phyloP scores from a whole-genome alignment of 305 asterid species.

The Fraxinus dipetala region DNA sequence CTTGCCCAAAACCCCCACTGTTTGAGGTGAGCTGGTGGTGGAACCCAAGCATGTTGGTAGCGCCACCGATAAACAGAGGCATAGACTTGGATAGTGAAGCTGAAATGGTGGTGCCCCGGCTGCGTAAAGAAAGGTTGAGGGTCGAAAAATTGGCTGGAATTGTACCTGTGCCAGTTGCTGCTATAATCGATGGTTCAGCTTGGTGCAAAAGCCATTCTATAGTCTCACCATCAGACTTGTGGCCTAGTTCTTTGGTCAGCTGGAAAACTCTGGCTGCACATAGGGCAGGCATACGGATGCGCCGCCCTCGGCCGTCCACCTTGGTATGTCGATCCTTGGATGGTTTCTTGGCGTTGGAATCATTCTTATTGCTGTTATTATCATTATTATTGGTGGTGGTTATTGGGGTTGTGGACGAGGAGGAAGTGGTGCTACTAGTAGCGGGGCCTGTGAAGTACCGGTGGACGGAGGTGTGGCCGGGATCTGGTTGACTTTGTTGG shows the following conservation, averaged over 20 bases:
- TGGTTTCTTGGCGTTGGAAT: constrained; percentile 46
- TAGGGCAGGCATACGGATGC: constrained; percentile 90
- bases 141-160: constrained; percentile 89
- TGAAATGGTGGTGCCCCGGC: constrained; percentile 80
- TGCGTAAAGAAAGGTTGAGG: constrained; percentile 71
- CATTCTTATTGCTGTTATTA: background rate
- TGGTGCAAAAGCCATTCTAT: constrained; percentile 93
- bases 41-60: constrained; percentile 64
- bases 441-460: background rate
- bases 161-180: constrained; percentile 92
- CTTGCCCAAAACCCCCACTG: constrained; percentile 40
- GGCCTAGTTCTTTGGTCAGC: constrained; percentile 76
- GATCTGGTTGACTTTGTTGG: constrained; percentile 40
- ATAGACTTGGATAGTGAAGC: constrained; percentile 76
- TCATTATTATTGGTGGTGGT: background rate
- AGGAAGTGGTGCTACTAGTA: background rate
- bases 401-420: background rate
- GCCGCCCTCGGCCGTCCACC: constrained; percentile 89
- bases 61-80: constrained; percentile 70
- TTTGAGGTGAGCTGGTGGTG: constrained; percentile 52
- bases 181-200: constrained; percentile 81
- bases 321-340: constrained; percentile 96
- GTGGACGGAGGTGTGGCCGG: constrained; percentile 34
- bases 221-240: constrained; percentile 87
- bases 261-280: constrained; percentile 96